Conservation (phyloP, 257 asterid genomes). For the Hygrophila difformis region DNA sequence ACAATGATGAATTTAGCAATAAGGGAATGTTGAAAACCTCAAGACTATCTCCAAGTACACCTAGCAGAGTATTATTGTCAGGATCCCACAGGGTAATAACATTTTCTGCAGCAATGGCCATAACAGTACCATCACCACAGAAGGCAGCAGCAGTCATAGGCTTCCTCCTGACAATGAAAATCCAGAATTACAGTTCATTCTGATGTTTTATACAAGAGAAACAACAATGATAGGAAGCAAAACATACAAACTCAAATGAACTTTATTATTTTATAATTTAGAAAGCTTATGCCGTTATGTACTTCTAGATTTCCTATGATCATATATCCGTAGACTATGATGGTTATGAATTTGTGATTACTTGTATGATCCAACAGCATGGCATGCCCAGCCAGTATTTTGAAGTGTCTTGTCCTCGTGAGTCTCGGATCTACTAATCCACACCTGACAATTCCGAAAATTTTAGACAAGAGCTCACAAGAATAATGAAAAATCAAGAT, state of each 20-base stretch:
- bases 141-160: conserved; percentile 80
- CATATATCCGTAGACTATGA: not conserved
- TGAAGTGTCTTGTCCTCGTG: conserved; percentile 32
- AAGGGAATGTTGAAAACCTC: conserved; percentile 38
- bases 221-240: too few relatives aligned
- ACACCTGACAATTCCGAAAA: conserved; percentile 44
- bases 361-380: conserved; percentile 97
- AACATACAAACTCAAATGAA: too few relatives aligned
- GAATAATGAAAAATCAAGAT: conserved; percentile 11
- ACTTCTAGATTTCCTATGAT: too few relatives aligned
- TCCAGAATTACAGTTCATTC: conserved; percentile 6
- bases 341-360: conserved; percentile 21
- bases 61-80: conserved; percentile 58
- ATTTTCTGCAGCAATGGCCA: conserved; percentile 89
- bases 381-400: conserved; percentile 82
- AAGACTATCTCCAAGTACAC: conserved; percentile 71
- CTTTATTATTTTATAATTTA: too few relatives aligned
- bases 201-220: conserved; percentile 6
- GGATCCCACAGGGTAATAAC: conserved; percentile 96
- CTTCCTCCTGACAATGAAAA: conserved; percentile 53
- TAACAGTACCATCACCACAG: conserved; percentile 84
- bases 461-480: conserved; percentile 9
- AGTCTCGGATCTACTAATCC: conserved; percentile 43
- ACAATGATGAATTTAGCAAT: not conserved
- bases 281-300: too few relatives aligned